A percentile compares a stretch with the other conserved stretches of the same genome.
Conservation (phyloP, 202 grass and related monocot genomes). For the Alloteropsis angusta region DNA sequence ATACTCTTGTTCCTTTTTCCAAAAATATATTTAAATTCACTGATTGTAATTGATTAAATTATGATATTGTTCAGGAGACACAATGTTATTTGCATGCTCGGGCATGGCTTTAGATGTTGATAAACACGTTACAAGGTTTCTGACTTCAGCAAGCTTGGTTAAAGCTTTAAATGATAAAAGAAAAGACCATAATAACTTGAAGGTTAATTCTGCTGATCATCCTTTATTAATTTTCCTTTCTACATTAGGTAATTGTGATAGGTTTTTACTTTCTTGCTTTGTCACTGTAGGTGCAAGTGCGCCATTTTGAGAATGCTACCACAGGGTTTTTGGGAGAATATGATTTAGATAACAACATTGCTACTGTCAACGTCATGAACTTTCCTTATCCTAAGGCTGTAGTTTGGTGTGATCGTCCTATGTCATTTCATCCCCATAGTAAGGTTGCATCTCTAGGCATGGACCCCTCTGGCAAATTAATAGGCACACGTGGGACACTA, state of each 20-base stretch:
- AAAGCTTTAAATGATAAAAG: not conserved
- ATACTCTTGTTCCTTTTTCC: not conserved
- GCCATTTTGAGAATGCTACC: not conserved
- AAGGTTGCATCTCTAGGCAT: not conserved
- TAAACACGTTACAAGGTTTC: not conserved
- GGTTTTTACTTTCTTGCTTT: not conserved
- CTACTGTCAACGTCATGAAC: not conserved
- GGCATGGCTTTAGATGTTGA: not conserved
- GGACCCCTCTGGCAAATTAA: slow-evolving; percentile 8
- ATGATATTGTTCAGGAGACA: not conserved
- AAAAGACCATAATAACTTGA: not conserved
- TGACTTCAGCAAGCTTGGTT: slow-evolving; percentile 19
- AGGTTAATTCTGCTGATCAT: not conserved
- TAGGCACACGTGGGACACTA: not conserved
- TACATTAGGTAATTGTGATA: not conserved
- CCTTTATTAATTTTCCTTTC: not conserved
- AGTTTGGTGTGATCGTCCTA: not conserved
- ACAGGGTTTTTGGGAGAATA: not conserved
- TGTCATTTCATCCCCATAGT: not conserved
- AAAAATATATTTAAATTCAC: not conserved
- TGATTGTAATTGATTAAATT: not conserved
- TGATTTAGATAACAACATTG: not conserved
- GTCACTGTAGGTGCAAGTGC: not conserved
- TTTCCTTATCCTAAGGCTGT: not conserved
- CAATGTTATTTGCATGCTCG: slow-evolving; percentile 3